Conservation (phyloP, 441 rosid genomes). For the Theobroma grandiflorum region DNA sequence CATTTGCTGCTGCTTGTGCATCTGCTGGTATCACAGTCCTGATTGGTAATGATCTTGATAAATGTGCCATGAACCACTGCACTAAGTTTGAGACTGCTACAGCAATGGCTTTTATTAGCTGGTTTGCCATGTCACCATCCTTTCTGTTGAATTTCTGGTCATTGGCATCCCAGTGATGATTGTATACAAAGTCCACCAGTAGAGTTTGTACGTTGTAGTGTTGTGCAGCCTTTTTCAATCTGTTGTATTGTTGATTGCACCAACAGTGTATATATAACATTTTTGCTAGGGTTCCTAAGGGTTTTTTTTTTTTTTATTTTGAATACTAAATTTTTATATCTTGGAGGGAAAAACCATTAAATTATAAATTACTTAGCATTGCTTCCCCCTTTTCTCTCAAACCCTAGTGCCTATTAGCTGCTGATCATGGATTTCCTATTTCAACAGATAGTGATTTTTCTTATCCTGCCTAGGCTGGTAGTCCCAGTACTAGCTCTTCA, state of each 20-base stretch:
- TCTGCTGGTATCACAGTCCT: slow-evolving; percentile 92
- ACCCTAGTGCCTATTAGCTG: neutral
- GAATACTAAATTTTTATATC: slow-evolving; percentile 11
- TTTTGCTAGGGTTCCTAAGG: slow-evolving; percentile 29
- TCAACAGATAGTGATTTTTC: neutral
- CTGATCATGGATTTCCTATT: neutral
- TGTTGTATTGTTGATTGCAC: slow-evolving; percentile 25
- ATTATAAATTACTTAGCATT: neutral
- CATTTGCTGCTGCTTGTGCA: slow-evolving; percentile 86
- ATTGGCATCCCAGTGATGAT: slow-evolving; percentile 63
- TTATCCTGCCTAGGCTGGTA: neutral
- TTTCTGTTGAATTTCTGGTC: slow-evolving; percentile 83
- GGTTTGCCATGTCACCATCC: slow-evolving; percentile 78
- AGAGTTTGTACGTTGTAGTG: neutral
- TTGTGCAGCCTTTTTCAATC: slow-evolving; percentile 13
- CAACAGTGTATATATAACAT: slow-evolving; percentile 31
- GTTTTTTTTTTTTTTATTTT: neutral
- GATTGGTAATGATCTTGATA: slow-evolving; percentile 62
- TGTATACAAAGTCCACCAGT: neutral
- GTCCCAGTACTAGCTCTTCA: neutral
- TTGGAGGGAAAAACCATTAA: neutral
- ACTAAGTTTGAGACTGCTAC: slow-evolving; percentile 75
- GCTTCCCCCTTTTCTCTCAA: neutral
- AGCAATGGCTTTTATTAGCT: slow-evolving; percentile 86
- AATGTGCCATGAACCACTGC: slow-evolving; percentile 64